Evolutionary conservation across 2,329 filamentous ascomycete genomes (phyloP).

Genomic region (Chrysosporium keratinophilum): DNA sequence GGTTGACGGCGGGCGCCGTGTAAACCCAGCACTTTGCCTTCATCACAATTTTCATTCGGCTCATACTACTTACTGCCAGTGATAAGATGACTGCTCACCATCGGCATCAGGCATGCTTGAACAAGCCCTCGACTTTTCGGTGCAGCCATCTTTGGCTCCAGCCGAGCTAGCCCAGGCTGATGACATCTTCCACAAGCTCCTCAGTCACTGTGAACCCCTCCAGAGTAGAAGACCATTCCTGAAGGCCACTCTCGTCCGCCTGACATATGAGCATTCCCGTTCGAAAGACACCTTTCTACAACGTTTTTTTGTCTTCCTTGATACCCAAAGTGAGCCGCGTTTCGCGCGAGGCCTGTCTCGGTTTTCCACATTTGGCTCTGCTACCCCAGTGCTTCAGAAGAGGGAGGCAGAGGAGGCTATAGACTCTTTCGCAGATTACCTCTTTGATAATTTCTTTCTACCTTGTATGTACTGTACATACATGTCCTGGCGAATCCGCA

Average conservation of each 20-base stretch:
- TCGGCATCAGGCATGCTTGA: too few relatives aligned
- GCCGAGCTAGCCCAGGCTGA: constrained; percentile 11
- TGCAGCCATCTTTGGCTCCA: too few relatives aligned
- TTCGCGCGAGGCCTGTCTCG: constrained; percentile 3
- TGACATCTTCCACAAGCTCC: constrained; percentile 12
- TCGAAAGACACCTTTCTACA: constrained; percentile 14
- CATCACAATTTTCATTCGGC: too few relatives aligned
- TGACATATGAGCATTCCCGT: constrained; percentile 17
- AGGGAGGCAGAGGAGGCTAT: constrained; percentile 1
- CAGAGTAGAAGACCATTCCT: constrained; percentile 18
- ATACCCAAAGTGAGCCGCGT: neutral
- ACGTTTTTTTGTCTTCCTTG: constrained; percentile 11
- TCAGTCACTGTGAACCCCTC: constrained; percentile 18
- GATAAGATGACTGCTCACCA: too few relatives aligned
- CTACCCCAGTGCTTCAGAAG: neutral
- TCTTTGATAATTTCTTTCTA: constrained; percentile 18
- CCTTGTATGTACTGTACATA: constrained; percentile 13
- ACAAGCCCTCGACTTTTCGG: too few relatives aligned
- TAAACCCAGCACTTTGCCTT: too few relatives aligned
- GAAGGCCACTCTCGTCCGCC: constrained; percentile 17
- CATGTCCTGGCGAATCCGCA: neutral
- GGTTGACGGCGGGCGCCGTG: too few relatives aligned
- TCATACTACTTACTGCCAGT: too few relatives aligned
- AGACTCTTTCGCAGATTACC: constrained; percentile 14
- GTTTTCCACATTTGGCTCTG: neutral